phyloP scores from a whole-genome alignment of 2,329 filamentous ascomycete species.

The Plenodomus lindquistii region DNA sequence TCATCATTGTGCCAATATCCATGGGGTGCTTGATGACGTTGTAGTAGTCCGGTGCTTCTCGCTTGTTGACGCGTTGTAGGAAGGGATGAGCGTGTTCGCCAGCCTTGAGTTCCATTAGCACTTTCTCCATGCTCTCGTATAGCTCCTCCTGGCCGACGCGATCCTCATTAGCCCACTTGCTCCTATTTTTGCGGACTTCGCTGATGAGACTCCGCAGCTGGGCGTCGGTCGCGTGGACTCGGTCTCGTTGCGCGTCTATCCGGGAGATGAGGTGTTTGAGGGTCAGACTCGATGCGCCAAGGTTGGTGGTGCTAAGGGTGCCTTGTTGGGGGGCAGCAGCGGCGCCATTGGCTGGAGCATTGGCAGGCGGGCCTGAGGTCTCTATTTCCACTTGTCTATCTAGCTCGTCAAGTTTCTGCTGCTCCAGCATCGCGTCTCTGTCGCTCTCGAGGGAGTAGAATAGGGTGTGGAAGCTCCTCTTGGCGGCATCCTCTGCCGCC shows the following conservation, averaged over 20 bases:
- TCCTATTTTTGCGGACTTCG: conserved; percentile 95
- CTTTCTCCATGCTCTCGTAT: conserved; percentile 95
- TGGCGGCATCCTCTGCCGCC: conserved; percentile 85
- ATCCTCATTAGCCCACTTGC: conserved; percentile 98
- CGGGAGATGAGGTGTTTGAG: conserved; percentile 95
- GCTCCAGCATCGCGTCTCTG: conserved; percentile 93
- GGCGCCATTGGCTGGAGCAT: conserved; percentile 56
- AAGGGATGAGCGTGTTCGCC: conserved; percentile 98
- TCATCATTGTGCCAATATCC: conserved; percentile 97
- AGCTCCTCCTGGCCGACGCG: conserved; percentile 97
- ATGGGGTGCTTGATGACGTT: conserved; percentile 93
- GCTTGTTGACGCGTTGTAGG: conserved; percentile 90
- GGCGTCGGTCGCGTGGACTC: conserved; percentile 88
- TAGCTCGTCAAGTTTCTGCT: conserved; percentile 94
- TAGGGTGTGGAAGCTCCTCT: conserved; percentile 86
- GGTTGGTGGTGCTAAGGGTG: conserved; percentile 87
- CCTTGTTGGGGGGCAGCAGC: conserved; percentile 70
- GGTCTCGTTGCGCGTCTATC: conserved; percentile 89
- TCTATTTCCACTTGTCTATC: conserved; percentile 96
- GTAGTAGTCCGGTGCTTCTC: conserved; percentile 95
- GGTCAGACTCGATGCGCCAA: conserved; percentile 93
- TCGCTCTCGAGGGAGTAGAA: conserved; percentile 97
- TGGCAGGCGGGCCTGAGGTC: conserved; percentile 68
- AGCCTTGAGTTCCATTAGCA: conserved; percentile 93
- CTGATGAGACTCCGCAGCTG: conserved; percentile 93